Base-by-base conservation (phyloP, 1,139 yeast genomes). In the Saccharomyces hybrid region DNA sequence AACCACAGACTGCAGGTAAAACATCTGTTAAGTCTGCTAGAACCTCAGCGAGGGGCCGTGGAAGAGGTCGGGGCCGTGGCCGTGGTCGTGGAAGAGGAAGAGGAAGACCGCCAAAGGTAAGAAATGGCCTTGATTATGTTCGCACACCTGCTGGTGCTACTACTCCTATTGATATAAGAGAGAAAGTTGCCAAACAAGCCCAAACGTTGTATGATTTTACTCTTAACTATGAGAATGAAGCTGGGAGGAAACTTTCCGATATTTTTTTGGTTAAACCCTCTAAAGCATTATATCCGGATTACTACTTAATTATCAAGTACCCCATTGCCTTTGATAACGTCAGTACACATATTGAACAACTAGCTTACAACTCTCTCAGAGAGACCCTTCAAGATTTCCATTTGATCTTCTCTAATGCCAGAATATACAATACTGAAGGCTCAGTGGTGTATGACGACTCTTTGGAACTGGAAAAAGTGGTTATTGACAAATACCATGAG, bases 361-460 rank as follows among this genome's bases (percentile, higher is more conserved):
- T 72, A 54, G 75, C 79, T 6, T 88, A 88, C 65, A 73, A 75
- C 28, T 70, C 74, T 6, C 70, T 84, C 51, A 77, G 80, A 42
- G 91, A 86, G 61, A 79, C 87, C 57, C 71, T 83, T 54, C 86
- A 80, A 59, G 96, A 88, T 66, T 74, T 88, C 55, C 85, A 84
- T 61, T 77, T 84, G 62, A 87, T 91, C 81, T 87, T 88, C 70
- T 77, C 80, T 56, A 91, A 91, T 70, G 97, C 97, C 1, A 78
- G 84, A 59, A 80, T 81, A n/a, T 91, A 89, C 69, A 91, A 91
- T 65, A 95, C 89, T 65, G 96, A 88, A 68, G 96, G 95, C 0
- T 88, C 96, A 1, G 70, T 84, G 57, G 89, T 91, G 16, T 88
- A 83, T 64, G 78, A 81, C 57, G 96, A 90, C 71, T 95, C 98